phyloP scores from a whole-genome alignment of 225 moss, liverwort and hornwort species.

The Bryoerythrophyllum caledonicum region DNA sequence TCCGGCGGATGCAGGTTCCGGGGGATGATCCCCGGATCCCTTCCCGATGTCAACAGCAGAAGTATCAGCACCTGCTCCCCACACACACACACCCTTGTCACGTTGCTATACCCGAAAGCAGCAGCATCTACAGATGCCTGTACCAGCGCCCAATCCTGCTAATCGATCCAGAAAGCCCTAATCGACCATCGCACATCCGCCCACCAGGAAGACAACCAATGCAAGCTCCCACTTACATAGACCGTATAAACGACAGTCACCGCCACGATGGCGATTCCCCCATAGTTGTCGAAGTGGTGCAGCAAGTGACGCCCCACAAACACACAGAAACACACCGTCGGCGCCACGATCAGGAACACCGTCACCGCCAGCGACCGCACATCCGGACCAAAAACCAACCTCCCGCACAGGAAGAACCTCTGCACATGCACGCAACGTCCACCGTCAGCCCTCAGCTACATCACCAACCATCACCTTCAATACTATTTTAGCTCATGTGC shows the following conservation, averaged over 20 bases:
- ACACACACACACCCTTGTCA: background rate
- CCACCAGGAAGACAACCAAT: background rate
- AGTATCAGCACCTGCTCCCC: slow-evolving; percentile 71
- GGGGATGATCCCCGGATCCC: slow-evolving; percentile 95
- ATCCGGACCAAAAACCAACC: slow-evolving; percentile 93
- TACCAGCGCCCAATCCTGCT: too few species aligned
- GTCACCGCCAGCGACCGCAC: slow-evolving; percentile 90
- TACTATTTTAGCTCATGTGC: too few species aligned
- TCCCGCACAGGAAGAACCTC: slow-evolving; percentile 93
- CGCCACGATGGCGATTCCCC: slow-evolving; percentile 69
- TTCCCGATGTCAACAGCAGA: slow-evolving; percentile 86
- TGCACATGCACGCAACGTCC: slow-evolving; percentile 45
- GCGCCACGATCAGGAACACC: slow-evolving; percentile 82
- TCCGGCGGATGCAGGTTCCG: slow-evolving; percentile 90
- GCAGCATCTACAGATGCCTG: background rate
- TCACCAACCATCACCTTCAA: too few species aligned
- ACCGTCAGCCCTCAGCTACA: background rate
- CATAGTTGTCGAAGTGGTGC: slow-evolving; percentile 43
- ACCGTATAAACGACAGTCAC: slow-evolving; percentile 62
- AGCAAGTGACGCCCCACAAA: slow-evolving; percentile 78
- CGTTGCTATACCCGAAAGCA: background rate
- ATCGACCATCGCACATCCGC: background rate
- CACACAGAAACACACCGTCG: slow-evolving; percentile 70
- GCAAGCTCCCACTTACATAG: slow-evolving; percentile 56
- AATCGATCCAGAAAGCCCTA: background rate